These are phyloP conservation scores for Prunus mira DNA, from an alignment of 306 rosid species.

Conservation along the genomic window DNA sequence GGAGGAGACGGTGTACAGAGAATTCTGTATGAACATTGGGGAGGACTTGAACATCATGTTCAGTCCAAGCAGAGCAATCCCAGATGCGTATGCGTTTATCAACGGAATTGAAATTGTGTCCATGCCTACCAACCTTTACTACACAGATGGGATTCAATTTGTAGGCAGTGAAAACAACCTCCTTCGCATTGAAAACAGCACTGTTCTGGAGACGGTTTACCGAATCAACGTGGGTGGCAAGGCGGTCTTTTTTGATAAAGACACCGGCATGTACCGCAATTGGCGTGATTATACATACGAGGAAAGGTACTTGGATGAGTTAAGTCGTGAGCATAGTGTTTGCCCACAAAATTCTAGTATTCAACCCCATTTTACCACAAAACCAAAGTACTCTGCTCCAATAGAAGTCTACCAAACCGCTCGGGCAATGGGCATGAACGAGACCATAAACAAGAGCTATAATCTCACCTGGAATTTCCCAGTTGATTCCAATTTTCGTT, in stretches of 20 bases:
- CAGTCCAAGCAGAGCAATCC: background rate
- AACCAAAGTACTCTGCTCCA: conserved; percentile 10
- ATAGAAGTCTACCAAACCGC: background rate
- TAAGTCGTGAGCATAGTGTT: accelerated
- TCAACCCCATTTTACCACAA: accelerated
- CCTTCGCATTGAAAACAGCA: background rate
- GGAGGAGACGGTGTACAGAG: accelerated
- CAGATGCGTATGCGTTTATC: too few species aligned
- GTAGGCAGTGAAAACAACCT: background rate
- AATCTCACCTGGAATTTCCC: conserved; percentile 17
- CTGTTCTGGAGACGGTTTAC: conserved; percentile 21
- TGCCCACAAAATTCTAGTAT: accelerated
- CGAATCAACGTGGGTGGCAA: conserved; percentile 29
- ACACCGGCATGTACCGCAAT: conserved; percentile 32
- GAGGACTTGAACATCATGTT: background rate
- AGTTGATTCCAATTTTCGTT: conserved; percentile 11
- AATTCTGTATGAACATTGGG: background rate
- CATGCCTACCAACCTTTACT: conserved; percentile 54
- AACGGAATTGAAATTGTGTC: conserved; percentile 45
- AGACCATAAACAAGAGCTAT: background rate
- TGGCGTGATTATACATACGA: accelerated
- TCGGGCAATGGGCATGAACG: background rate
- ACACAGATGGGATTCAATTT: background rate
- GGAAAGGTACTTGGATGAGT: accelerated
- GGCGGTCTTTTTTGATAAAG: accelerated